phyloP scores from a whole-genome alignment of 164 flowering plant species.

The Vitis vinifera region DNA sequence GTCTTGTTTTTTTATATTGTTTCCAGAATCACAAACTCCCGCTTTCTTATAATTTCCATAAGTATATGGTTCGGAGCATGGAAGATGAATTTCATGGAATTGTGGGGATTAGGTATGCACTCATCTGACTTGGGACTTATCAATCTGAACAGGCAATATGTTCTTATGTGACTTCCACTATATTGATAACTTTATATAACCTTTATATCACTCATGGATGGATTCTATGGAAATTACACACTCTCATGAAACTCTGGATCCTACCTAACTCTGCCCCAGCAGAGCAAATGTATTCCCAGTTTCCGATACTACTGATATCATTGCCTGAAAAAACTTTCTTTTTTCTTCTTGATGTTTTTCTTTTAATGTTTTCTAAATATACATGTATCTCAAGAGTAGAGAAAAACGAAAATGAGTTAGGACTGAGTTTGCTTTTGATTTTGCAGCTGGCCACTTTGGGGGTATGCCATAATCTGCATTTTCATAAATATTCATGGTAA shows the following conservation, averaged over 20 bases:
- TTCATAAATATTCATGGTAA: slow-evolving; percentile 90
- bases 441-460: slow-evolving; percentile 96
- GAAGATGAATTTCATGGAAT: slow-evolving; percentile 94
- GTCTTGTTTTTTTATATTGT: background rate
- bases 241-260: too few species aligned
- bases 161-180: background rate
- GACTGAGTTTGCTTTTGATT: background rate
- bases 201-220: too few species aligned
- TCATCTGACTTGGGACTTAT: background rate
- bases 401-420: background rate
- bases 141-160: background rate
- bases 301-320: too few species aligned
- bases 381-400: background rate
- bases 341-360: background rate
- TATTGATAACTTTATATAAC: too few species aligned
- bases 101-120: slow-evolving; percentile 78
- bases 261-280: too few species aligned
- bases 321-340: background rate
- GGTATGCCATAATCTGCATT: slow-evolving; percentile 88
- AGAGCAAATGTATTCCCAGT: too few species aligned
- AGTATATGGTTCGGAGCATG: slow-evolving; percentile 95
- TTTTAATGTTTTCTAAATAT: too few species aligned
- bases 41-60: slow-evolving; percentile 79
- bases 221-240: too few species aligned
- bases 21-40: slow-evolving; percentile 88